Base-by-base conservation (phyloP, 202 grass and related monocot genomes). In the Musa balbisiana region DNA sequence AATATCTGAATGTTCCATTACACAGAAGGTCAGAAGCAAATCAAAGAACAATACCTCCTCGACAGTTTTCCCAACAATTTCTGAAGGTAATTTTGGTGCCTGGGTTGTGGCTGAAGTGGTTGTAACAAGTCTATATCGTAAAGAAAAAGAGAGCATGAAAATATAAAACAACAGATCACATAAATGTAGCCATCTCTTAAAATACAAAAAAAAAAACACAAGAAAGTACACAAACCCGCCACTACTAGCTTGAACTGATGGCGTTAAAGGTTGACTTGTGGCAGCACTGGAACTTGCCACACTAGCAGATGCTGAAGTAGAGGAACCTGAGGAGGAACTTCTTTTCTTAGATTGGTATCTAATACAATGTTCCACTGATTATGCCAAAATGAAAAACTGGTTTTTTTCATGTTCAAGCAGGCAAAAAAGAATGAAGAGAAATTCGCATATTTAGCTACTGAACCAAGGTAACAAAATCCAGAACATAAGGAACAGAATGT, bases 21-120 rank as follows among this genome's bases (percentile, higher is more conserved):
- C 19, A 17, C 29, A 52, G 5, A 69, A 49, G 53, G 53, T 71
- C 29, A 52, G 5, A 69, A 49, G 53, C 53, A 64, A 49, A 33
- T 43, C 53, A 50, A 78, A 78, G 20, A 50, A 10, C 27, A 80
- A 1, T 92, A 99, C 96, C 85, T 99, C 87, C 80, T 95, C 96
- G 3, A 92, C 96, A 79, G 71, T 62, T 99, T 95, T 99, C 68
- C 96, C 96, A 87, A 85, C 79, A 82, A 99, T 95, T 78, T 99
- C 96, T 77, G 91, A 99, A 78, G 96, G 96, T 53, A 94, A 82
- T 69, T 92, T 99, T 50, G 87, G 87, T 73, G 85, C 73, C 75
- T 87, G 95, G 29, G 74, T 50, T 17, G 77, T 49, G 63, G 81
- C 62, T 82, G 89, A 75, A 80, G 52, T 76, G 49, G 63, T 74